phyloP scores from a whole-genome alignment of 2,329 filamentous ascomycete species.

The Neoascochyta sp. region DNA sequence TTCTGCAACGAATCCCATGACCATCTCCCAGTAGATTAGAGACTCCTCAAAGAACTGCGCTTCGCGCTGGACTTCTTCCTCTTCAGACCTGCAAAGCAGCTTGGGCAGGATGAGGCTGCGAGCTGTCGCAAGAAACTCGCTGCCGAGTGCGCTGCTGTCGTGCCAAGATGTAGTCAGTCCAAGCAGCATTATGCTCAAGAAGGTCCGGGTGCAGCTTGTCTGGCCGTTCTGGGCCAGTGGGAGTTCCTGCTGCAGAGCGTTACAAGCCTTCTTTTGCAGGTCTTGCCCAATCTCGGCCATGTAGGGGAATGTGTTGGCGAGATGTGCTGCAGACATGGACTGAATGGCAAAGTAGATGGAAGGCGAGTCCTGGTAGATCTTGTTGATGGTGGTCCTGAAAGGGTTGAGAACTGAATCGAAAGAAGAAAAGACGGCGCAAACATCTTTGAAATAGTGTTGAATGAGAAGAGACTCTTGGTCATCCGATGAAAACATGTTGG shows the following conservation, averaged over 20 bases:
- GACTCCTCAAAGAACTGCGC: constrained; percentile 55
- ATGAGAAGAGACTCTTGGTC: constrained; percentile 56
- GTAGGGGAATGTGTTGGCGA: constrained; percentile 55
- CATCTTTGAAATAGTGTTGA: constrained; percentile 62
- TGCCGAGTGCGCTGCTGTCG: constrained; percentile 53
- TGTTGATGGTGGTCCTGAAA: constrained; percentile 56
- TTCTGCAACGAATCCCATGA: constrained; percentile 53
- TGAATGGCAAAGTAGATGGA: constrained; percentile 60
- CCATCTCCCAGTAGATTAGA: constrained; percentile 58
- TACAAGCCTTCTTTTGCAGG: constrained; percentile 52
- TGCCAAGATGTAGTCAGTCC: constrained; percentile 61
- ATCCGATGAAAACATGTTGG: constrained; percentile 33
- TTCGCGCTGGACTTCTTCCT: constrained; percentile 32
- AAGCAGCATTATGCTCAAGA: constrained; percentile 57
- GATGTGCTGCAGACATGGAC: constrained; percentile 61
- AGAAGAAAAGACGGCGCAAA: constrained; percentile 60
- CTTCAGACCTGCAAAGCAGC: constrained; percentile 35
- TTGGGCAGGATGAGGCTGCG: constrained; percentile 45
- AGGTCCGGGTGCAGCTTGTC: constrained; percentile 47
- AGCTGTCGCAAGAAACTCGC: constrained; percentile 51
- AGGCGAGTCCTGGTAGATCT: constrained; percentile 56
- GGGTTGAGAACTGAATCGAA: constrained; percentile 62
- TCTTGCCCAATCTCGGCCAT: constrained; percentile 51
- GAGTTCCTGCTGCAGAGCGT: constrained; percentile 50
- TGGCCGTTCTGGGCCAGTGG: constrained; percentile 43